These are phyloP conservation scores for Clarkia xantiana DNA, from an alignment of 345 rosid species.

Conservation along the genomic window DNA sequence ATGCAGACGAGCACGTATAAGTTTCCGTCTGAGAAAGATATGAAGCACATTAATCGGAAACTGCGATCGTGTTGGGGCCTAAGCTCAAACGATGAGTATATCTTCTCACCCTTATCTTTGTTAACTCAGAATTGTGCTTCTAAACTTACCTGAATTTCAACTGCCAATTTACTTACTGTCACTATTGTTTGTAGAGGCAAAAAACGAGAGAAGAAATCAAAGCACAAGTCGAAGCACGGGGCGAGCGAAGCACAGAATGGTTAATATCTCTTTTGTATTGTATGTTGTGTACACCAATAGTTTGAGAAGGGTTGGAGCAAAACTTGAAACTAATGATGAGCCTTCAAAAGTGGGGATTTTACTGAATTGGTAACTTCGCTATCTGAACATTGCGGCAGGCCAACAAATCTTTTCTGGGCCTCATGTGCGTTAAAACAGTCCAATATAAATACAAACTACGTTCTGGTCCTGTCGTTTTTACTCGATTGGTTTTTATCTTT, in stretches of 20 bases:
- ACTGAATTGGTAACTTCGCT: no score
- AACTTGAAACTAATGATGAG: no score
- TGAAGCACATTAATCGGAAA: constrained; percentile 92
- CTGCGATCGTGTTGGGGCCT: constrained; percentile 89
- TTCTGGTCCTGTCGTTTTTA: no score
- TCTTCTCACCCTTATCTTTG: background rate
- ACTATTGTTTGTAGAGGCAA: constrained; percentile 29
- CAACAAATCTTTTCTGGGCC: no score
- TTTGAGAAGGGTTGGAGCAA: no score
- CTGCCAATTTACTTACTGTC: background rate
- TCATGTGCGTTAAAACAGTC: no score
- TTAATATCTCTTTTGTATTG: constrained; percentile 12
- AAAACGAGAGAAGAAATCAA: constrained; percentile 84
- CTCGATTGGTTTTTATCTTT: no score
- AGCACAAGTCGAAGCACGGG: constrained; percentile 61
- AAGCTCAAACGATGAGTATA: constrained; percentile 67
- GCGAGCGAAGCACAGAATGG: constrained; percentile 31
- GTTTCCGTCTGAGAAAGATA: constrained; percentile 83
- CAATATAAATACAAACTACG: no score
- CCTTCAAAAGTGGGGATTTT: no score
- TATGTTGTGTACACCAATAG: background rate
- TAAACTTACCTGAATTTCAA: background rate
- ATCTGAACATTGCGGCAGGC: no score
- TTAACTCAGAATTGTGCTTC: background rate
- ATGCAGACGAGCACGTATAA: constrained; percentile 47